Evolutionary conservation across 306 rosid genomes (phyloP), one percentile per base, ranked within the genome.

Genomic region (Quercus robur): DNA sequence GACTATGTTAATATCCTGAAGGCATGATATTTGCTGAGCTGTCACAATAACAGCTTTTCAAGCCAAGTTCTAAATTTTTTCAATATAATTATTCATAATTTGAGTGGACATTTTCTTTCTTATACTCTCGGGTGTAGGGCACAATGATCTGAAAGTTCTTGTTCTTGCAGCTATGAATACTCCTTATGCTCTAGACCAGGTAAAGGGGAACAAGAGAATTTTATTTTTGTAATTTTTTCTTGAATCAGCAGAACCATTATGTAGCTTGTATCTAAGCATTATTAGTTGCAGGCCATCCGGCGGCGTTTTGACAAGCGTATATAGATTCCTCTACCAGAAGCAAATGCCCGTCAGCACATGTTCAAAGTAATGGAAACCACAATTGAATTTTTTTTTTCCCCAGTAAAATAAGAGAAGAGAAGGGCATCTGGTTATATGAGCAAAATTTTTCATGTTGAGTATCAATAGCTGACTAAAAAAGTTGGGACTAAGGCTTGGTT

Each of bases 121-220:
- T 77, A 75, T 74, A 28, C 64, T 66, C 77, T 87, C 92, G 98
- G 98, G 98, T 83, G 96, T 96, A n/a, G 98, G 98, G 77, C 64
- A 85, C 88, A 91, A 89, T 85, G 99, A 96, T 76, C 88, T 93
- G 82, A 96, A 96, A 83, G 99, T 93, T 88, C 99, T 96, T 14
- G 98, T 96, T 87, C 99, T 96, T 78, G 99, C 99, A 52, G 99
- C 99, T 58, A 96, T 97, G 62, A 96, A 96, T 86, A 93, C 98
- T 44, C 98, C 99, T 14, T 91, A 93, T 77, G 94, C 99, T 73
- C 86, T 96, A 67, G 98, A 96, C 80, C 99, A 96, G 97, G 99
- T 89, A 85, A 87, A 82, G 31, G 21, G 49, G 70, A 69, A 83
- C 19, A 6, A 49, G 38, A 56, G 77, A 72, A 66, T 71, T 62